A percentile compares a stretch with the other conserved stretches of the same genome.
phyloP scores from a whole-genome alignment of 2,329 filamentous ascomycete species.

The Colletotrichum tabaci region DNA sequence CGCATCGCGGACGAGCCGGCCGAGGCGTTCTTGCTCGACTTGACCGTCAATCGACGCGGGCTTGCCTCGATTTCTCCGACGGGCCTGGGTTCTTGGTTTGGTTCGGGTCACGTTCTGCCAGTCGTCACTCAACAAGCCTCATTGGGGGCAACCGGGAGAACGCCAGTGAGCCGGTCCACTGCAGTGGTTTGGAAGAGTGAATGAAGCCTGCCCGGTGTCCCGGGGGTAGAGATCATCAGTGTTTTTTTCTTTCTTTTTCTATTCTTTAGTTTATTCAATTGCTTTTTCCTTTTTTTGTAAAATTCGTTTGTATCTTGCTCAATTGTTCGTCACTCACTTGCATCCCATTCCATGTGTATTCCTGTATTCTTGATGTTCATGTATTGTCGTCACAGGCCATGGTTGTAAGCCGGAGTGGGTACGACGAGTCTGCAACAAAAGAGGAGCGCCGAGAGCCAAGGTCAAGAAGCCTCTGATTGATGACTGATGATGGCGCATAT shows the following conservation, averaged over 20 bases:
- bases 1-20: not conserved
- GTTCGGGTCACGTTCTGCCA: conserved; percentile 22
- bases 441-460: too few relatives aligned
- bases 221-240: not conserved
- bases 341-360: too few relatives aligned
- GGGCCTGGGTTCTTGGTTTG: not conserved
- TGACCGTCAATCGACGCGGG: not conserved
- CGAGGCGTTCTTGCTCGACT: not conserved
- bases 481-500: too few relatives aligned
- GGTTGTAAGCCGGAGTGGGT: too few relatives aligned
- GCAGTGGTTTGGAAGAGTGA: not conserved
- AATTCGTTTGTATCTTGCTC: too few relatives aligned
- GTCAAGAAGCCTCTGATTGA: too few relatives aligned
- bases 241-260: not conserved
- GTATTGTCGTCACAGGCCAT: too few relatives aligned
- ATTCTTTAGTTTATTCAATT: not conserved
- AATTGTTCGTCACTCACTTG: too few relatives aligned
- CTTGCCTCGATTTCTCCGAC: conserved; percentile 2
- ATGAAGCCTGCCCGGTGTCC: not conserved
- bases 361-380: too few relatives aligned
- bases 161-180: conserved; percentile 20
- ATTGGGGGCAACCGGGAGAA: not conserved
- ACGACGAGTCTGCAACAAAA: too few relatives aligned
- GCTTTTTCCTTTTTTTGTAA: too few relatives aligned
- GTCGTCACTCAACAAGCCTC: conserved; percentile 7